Conservation (phyloP, 129 eudicot species). For the Chrysanthemum makinoi region DNA sequence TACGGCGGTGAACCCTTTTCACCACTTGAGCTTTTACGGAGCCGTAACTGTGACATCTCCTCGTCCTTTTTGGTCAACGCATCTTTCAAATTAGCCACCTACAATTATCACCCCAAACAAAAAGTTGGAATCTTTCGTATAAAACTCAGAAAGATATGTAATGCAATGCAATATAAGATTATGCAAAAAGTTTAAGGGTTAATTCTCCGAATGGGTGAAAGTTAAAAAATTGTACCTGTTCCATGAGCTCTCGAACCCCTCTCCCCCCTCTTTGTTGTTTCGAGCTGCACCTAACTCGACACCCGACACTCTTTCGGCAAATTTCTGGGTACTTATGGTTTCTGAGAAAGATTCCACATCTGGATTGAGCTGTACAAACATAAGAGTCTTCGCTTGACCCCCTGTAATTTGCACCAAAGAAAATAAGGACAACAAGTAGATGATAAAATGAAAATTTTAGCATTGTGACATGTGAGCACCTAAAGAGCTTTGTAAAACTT, state of each 20-base stretch:
- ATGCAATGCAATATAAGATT: background rate
- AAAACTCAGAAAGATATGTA: background rate
- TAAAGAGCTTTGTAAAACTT: slow-evolving; percentile 84
- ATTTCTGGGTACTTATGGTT: slow-evolving; percentile 69
- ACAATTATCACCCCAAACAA: slow-evolving; percentile 27
- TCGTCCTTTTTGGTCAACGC: slow-evolving; percentile 61
- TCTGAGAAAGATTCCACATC: slow-evolving; percentile 80
- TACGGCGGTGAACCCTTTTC: slow-evolving; percentile 40
- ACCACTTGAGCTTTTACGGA: slow-evolving; percentile 39
- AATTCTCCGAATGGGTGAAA: no score
- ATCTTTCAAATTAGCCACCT: slow-evolving; percentile 67
- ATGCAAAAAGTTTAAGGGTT: background rate
- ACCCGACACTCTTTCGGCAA: slow-evolving; percentile 89
- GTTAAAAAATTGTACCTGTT: slow-evolving; percentile 48
- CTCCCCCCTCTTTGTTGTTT: slow-evolving; percentile 75
- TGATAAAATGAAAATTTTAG: background rate
- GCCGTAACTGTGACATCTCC: slow-evolving; percentile 47
- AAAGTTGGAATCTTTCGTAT: background rate
- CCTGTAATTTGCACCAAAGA: slow-evolving; percentile 35
- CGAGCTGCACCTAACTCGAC: slow-evolving; percentile 93
- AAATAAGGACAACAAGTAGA: slow-evolving; percentile 14
- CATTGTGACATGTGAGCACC: slow-evolving; percentile 37
- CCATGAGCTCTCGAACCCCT: slow-evolving; percentile 83
- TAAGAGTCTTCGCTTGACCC: slow-evolving; percentile 87
- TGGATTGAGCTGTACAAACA: slow-evolving; percentile 89